Conservation (phyloP, 805 yeast genomes). For the Sungouiozyma intestinalis region DNA sequence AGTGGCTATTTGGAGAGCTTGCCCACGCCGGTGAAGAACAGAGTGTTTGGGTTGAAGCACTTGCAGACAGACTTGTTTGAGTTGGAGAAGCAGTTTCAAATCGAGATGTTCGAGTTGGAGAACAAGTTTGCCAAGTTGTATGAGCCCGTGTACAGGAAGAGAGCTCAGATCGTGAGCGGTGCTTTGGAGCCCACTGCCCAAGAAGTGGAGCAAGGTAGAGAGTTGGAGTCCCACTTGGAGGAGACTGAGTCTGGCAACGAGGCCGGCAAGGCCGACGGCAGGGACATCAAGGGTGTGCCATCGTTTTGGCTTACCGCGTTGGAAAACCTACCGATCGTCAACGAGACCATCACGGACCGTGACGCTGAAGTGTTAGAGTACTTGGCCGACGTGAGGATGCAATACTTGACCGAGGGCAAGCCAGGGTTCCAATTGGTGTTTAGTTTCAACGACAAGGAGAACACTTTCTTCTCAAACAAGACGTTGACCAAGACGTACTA, state of each 20-base stretch:
- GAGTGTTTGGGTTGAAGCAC: constrained; percentile 74
- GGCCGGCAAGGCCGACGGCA: constrained; percentile 36
- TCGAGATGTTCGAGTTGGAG: constrained; percentile 78
- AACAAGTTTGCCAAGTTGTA: constrained; percentile 64
- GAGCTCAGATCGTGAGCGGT: constrained; percentile 67
- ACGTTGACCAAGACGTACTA: constrained; percentile 75
- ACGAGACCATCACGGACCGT: constrained; percentile 79
- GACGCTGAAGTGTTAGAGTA: constrained; percentile 73
- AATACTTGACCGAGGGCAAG: constrained; percentile 47
- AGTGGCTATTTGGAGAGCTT: constrained; percentile 76
- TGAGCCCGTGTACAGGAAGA: constrained; percentile 62
- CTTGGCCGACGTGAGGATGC: constrained; percentile 62
- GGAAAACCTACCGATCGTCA: constrained; percentile 70
- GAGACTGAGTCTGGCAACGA: constrained; percentile 34
- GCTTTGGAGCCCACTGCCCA: constrained; percentile 63
- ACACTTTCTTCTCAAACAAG: constrained; percentile 68
- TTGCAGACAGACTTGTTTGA: constrained; percentile 70
- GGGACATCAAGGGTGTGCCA: constrained; percentile 65
- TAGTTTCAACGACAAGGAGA: constrained; percentile 51
- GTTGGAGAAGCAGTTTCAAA: constrained; percentile 84
- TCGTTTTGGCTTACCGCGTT: constrained; percentile 95
- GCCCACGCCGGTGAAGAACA: constrained; percentile 59
- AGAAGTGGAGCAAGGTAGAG: constrained; percentile 72
- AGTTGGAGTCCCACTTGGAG: constrained; percentile 38
- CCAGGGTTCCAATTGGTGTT: constrained; percentile 89